A percentile compares a stretch with the other conserved stretches of the same genome.
Conservation (phyloP, 164 flowering plant species). For the Umbellularia californica region DNA sequence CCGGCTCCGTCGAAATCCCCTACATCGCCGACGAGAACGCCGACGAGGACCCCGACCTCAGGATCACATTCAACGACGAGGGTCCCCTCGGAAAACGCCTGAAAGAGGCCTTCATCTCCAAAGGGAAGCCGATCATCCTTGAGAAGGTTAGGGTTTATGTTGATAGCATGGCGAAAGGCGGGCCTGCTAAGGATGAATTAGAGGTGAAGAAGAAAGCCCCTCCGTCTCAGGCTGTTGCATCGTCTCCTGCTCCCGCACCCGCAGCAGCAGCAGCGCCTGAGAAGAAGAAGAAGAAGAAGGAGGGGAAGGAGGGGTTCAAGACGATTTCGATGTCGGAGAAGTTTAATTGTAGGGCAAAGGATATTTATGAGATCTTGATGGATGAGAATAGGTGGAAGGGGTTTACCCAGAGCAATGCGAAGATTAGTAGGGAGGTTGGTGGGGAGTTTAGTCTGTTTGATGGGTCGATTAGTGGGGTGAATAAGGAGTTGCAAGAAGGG, state of each 20-base stretch:
- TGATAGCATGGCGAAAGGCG: slow-evolving; percentile 76
- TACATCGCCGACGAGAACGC: slow-evolving; percentile 96
- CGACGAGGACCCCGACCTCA: slow-evolving; percentile 85
- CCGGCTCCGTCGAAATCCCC: slow-evolving; percentile 75
- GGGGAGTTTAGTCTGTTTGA: slow-evolving; percentile 85
- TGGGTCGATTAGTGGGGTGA: slow-evolving; percentile 80
- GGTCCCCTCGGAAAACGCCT: slow-evolving; percentile 63
- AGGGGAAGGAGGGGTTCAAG: slow-evolving; percentile 76
- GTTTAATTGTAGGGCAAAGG: slow-evolving; percentile 73
- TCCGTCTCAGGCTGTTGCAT: background rate
- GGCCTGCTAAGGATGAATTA: slow-evolving; percentile 84
- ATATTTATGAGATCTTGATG: slow-evolving; percentile 94
- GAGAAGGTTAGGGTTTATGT: slow-evolving; percentile 82
- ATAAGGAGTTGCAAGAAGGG: slow-evolving; percentile 82
- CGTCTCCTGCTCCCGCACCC: slow-evolving; percentile 6
- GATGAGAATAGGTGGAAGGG: slow-evolving; percentile 99
- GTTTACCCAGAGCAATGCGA: slow-evolving; percentile 95
- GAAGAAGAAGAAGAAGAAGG: slow-evolving; percentile 28
- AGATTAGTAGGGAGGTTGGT: slow-evolving; percentile 84
- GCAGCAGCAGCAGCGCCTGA: background rate
- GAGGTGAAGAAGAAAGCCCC: slow-evolving; percentile 53
- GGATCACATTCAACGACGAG: slow-evolving; percentile 62
- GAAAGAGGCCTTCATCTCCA: slow-evolving; percentile 65
- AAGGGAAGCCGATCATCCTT: slow-evolving; percentile 62
- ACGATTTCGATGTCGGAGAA: slow-evolving; percentile 72